A percentile compares a stretch with the other conserved stretches of the same genome.
Evolutionary conservation across 352 stramenopile genomes (phyloP).

Genomic region (Globisporangium iwayamae): DNA sequence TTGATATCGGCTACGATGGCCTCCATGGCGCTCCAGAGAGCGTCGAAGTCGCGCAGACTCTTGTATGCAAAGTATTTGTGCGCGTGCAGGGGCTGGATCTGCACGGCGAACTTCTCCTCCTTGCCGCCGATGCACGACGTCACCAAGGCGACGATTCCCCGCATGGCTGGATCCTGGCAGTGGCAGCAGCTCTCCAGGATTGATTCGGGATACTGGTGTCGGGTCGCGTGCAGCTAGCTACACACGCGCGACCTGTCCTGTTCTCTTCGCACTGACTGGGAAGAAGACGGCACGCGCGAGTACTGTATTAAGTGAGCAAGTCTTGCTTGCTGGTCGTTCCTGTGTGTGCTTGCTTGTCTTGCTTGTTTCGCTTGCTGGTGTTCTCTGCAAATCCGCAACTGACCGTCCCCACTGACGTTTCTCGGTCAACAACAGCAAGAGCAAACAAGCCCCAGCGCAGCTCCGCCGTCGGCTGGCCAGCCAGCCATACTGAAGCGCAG

Average conservation of each 20-base stretch:
- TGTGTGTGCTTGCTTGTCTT: neutral
- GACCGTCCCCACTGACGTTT: conserved; percentile 13
- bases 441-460: neutral
- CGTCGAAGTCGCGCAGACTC: conserved; percentile 70
- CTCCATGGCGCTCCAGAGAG: conserved; percentile 61
- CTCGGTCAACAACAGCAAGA: conserved; percentile 3
- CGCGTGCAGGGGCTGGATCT: conserved; percentile 39
- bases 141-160: conserved; percentile 57
- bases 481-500: conserved; percentile 8
- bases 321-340: neutral
- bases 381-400: conserved; percentile 33
- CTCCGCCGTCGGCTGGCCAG: conserved; percentile 1
- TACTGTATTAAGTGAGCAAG: conserved; percentile 8
- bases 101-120: conserved; percentile 73
- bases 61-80: conserved; percentile 81
- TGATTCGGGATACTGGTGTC: neutral
- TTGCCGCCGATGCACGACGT: conserved; percentile 82
- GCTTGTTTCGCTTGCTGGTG: conserved; percentile 10
- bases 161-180: conserved; percentile 37
- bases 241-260: too few species aligned
- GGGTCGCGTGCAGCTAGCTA: too few species aligned
- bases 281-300: neutral
- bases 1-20: conserved; percentile 52
- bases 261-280: neutral
- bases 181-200: conserved; percentile 9